These are phyloP conservation scores for Sphagnum magellanicum DNA, from an alignment of 228 moss, liverwort and hornwort genomes.

Conservation along the genomic window DNA sequence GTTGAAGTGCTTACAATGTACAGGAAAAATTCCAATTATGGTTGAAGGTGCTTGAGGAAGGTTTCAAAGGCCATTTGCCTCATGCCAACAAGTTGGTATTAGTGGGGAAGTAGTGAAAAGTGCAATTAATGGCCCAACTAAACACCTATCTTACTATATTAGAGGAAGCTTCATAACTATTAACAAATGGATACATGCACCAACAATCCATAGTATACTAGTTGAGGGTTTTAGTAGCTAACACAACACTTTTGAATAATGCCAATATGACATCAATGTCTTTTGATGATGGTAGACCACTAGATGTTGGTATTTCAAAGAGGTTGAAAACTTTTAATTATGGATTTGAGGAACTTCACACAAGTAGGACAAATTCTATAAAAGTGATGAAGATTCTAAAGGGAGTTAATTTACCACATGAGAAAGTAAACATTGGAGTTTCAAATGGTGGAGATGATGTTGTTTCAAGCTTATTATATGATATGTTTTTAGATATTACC, in stretches of 20 bases:
- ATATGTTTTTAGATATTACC: too few species aligned
- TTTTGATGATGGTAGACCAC: conserved; percentile 87
- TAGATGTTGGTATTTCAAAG: conserved; percentile 58
- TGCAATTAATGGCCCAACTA: conserved; percentile 75
- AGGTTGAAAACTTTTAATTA: conserved; percentile 60
- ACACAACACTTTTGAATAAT: conserved; percentile 69
- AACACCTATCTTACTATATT: conserved; percentile 64
- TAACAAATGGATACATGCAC: conserved; percentile 89
- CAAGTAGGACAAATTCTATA: conserved; percentile 40
- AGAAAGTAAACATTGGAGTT: conserved; percentile 31
- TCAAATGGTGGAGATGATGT: conserved; percentile 49
- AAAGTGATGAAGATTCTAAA: conserved; percentile 42
- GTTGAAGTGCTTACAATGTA: conserved; percentile 7
- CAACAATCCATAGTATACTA: conserved; percentile 74
- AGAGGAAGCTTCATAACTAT: conserved; percentile 83
- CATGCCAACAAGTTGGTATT: conserved; percentile 45
- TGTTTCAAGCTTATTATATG: conserved; percentile 87
- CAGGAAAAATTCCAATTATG: conserved; percentile 96
- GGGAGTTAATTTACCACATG: conserved; percentile 49
- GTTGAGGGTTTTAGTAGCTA: conserved; percentile 77
- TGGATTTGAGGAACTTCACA: conserved; percentile 80
- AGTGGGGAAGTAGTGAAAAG: conserved; percentile 67
- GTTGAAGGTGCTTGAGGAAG: conserved; percentile 90
- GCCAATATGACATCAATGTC: conserved; percentile 91
- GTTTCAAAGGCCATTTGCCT: conserved; percentile 50